Conservation (phyloP, 129 eudicot genomes). For the carrot (Daucus carota) region DH1_v3.0 NC_030385.2:43148001-43148500, state of each 20-base stretch:
- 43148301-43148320: neutral
- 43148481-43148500: too few relatives aligned
- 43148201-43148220: neutral
- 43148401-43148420: too few relatives aligned
- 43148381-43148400: neutral
- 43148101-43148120: neutral
- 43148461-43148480: neutral
- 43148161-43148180: neutral
- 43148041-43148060: slow-evolving; percentile 94
- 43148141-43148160: neutral
- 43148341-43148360: neutral
- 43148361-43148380: neutral
- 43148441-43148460: neutral
- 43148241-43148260: neutral
- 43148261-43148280: neutral
- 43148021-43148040: slow-evolving; percentile 98
- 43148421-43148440: neutral
- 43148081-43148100: slow-evolving; percentile 39
- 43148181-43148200: neutral
- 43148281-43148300: neutral
- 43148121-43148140: neutral
- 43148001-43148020: slow-evolving; percentile 99
- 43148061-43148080: slow-evolving; percentile 83
- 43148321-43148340: neutral
- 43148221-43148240: neutral